Conservation (phyloP, 2,329 filamentous ascomycete genomes). For the Thielaviopsis ethacetica region DNA sequence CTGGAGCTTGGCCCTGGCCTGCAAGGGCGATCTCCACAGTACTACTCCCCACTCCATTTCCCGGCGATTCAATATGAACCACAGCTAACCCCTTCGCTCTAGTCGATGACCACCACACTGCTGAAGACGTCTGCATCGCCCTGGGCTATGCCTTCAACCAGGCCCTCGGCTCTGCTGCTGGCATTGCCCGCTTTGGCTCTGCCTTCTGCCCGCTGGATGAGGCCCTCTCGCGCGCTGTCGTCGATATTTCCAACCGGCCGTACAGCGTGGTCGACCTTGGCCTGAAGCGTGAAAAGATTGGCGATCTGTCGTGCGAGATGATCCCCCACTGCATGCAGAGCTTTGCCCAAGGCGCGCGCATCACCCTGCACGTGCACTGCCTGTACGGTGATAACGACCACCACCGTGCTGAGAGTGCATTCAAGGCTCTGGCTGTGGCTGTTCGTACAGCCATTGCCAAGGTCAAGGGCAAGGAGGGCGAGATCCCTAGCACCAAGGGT, state of each 20-base stretch:
- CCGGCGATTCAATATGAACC: neutral
- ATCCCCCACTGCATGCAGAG: conserved; percentile 88
- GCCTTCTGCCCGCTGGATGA: conserved; percentile 93
- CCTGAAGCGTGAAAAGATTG: conserved; percentile 80
- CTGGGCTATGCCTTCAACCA: conserved; percentile 71
- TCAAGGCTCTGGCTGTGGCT: conserved; percentile 88
- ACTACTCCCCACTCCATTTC: conserved; percentile 20
- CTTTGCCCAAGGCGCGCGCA: conserved; percentile 76
- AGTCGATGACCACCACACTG: conserved; percentile 98
- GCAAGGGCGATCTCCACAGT: conserved; percentile 85
- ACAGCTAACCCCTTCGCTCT: neutral
- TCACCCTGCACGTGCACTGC: conserved; percentile 93
- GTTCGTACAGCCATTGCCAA: conserved; percentile 59
- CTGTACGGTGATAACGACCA: conserved; percentile 86
- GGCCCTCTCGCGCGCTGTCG: conserved; percentile 79
- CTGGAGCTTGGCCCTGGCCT: conserved; percentile 74
- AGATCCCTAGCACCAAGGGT: conserved; percentile 92
- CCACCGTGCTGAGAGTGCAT: conserved; percentile 88
- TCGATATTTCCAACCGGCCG: conserved; percentile 87
- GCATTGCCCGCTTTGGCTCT: conserved; percentile 77
- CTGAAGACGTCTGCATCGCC: conserved; percentile 87
- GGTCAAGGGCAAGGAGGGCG: conserved; percentile 68
- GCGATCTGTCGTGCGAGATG: conserved; percentile 90
- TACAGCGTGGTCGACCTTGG: conserved; percentile 72
- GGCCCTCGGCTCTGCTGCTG: conserved; percentile 61